phyloP scores from a whole-genome alignment of 2,329 filamentous ascomycete genomes.

The Beauveria scarabaeidicola region DNA sequence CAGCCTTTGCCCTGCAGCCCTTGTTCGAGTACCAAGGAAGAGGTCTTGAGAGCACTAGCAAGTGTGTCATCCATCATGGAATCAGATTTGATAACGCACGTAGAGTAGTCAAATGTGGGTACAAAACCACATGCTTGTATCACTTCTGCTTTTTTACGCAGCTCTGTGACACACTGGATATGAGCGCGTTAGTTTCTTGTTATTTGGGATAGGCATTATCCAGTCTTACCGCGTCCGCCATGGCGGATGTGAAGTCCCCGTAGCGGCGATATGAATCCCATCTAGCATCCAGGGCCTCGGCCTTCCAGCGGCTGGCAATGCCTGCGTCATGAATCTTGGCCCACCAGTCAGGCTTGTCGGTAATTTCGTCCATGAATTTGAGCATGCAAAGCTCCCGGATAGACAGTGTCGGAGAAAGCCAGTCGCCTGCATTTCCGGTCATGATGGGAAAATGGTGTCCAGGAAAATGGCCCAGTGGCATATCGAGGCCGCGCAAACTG shows the following conservation, averaged over 20 bases:
- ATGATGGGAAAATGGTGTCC: no score
- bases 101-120: constrained; percentile 24
- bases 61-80: constrained; percentile 13
- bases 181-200: no score
- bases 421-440: no score
- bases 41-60: constrained; percentile 28
- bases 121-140: neutral
- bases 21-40: constrained; percentile 42
- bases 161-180: constrained; percentile 15
- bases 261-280: no score
- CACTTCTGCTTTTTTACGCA: neutral
- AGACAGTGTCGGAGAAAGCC: no score
- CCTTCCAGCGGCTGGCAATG: constrained; percentile 11
- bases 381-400: constrained; percentile 29
- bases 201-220: no score
- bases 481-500: no score
- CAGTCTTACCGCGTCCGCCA: no score
- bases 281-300: no score
- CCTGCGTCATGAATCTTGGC: constrained; percentile 18
- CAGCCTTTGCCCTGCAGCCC: constrained; percentile 40
- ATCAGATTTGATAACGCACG: constrained; percentile 29
- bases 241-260: no score
- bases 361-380: constrained; percentile 25
- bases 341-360: constrained; percentile 30
- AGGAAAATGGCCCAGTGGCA: no score